phyloP scores from a whole-genome alignment of 1,139 yeast genomes.

The Saccharomyces hybrid region DNA sequence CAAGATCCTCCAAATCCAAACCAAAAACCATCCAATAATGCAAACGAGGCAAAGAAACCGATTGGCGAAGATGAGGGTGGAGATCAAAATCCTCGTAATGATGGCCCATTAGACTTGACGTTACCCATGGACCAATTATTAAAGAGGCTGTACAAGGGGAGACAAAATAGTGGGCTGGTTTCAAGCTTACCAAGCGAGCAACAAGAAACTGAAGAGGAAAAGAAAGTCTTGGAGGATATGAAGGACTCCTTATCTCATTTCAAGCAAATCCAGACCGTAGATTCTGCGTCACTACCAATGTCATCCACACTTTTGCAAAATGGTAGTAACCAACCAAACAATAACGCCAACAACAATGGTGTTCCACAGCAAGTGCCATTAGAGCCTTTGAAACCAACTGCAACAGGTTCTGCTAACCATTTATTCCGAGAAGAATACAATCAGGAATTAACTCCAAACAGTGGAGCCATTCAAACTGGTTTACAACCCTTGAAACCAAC shows the following conservation, averaged over 20 bases:
- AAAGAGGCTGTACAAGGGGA: slow-evolving; percentile 36
- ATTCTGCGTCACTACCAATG: slow-evolving; percentile 51
- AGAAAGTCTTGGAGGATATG: slow-evolving; percentile 58
- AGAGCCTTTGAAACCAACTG: slow-evolving; percentile 42
- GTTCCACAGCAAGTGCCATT: slow-evolving; percentile 10
- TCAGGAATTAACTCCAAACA: neutral
- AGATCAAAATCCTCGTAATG: neutral
- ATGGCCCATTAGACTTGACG: slow-evolving; percentile 44
- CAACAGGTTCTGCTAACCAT: slow-evolving; percentile 46
- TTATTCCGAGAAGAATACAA: slow-evolving; percentile 13
- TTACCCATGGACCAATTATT: slow-evolving; percentile 70
- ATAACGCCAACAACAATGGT: slow-evolving; percentile 4
- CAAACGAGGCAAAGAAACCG: slow-evolving; percentile 2
- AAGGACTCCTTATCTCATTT: slow-evolving; percentile 60
- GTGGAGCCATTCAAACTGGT: slow-evolving; percentile 2
- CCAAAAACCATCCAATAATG: slow-evolving; percentile 3
- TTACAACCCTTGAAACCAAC: slow-evolving; percentile 41
- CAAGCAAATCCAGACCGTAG: slow-evolving; percentile 53
- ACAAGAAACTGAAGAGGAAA: slow-evolving; percentile 35
- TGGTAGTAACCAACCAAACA: slow-evolving; percentile 6
- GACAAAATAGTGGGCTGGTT: slow-evolving; percentile 24
- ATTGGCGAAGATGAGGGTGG: slow-evolving; percentile 4
- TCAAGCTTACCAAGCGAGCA: slow-evolving; percentile 26
- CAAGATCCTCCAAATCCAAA: slow-evolving; percentile 22
- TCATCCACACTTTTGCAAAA: slow-evolving; percentile 32